phyloP scores from a whole-genome alignment of 2,329 filamentous ascomycete species.

The Westerdykella sp. region DNA sequence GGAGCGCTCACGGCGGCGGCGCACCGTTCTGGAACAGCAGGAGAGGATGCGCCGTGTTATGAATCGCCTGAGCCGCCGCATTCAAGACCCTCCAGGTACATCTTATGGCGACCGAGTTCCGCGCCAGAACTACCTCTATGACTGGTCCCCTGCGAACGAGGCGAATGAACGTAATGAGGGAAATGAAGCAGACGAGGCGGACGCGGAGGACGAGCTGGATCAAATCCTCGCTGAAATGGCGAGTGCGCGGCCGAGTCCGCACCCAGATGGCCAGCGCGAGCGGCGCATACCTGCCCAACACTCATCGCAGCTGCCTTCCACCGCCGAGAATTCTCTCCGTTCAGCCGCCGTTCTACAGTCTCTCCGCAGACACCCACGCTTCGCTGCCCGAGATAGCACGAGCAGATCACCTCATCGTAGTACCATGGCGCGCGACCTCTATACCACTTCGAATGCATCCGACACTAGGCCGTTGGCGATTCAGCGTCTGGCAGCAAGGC shows the following conservation, averaged over 20 bases:
- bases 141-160: constrained; percentile 51
- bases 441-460: constrained; percentile 7
- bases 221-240: constrained; percentile 38
- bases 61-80: constrained; percentile 37
- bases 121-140: constrained; percentile 51
- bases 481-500: constrained; percentile 28
- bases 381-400: constrained; percentile 34
- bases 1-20: constrained; percentile 12
- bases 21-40: constrained; percentile 37
- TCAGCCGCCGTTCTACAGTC: constrained; percentile 39
- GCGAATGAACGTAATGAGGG: constrained; percentile 38
- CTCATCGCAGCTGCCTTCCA: constrained; percentile 19
- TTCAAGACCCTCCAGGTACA: constrained; percentile 34
- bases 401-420: constrained; percentile 11
- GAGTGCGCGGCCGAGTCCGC: constrained; percentile 33
- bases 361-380: constrained; percentile 35
- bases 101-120: constrained; percentile 52
- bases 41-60: constrained; percentile 43
- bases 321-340: constrained; percentile 31
- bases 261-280: constrained; percentile 32
- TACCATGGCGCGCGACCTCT: constrained; percentile 21
- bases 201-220: constrained; percentile 36
- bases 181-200: constrained; percentile 33
- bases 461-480: constrained; percentile 18
- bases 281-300: constrained; percentile 17